Percentiles rank a stretch among this genome's conserved stretches.
Conservation (phyloP, 2,329 filamentous ascomycete genomes). For the Phoma sp. region DNA sequence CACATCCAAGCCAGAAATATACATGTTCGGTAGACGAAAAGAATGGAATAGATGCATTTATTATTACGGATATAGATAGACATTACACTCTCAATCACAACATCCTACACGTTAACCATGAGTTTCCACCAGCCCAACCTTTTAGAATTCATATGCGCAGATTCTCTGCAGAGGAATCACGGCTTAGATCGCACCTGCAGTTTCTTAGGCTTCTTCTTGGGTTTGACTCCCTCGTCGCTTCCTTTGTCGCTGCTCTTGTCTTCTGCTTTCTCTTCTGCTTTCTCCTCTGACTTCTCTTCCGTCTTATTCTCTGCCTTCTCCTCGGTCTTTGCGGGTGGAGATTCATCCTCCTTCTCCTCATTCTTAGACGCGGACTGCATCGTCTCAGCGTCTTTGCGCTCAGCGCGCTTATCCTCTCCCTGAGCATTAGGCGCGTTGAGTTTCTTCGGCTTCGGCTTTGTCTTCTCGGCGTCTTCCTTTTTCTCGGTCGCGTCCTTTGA, state of each 20-base stretch:
- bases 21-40: too few relatives aligned
- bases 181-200: slow-evolving; percentile 37
- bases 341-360: slow-evolving; percentile 3
- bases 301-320: slow-evolving; percentile 1
- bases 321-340: slow-evolving; percentile 13
- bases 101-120: too few relatives aligned
- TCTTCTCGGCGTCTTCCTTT: neutral
- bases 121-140: neutral
- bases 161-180: neutral
- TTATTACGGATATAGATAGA: too few relatives aligned
- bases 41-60: too few relatives aligned
- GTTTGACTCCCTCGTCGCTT: slow-evolving; percentile 21
- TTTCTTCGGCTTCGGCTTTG: slow-evolving; percentile 13
- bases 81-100: too few relatives aligned
- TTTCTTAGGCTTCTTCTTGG: slow-evolving; percentile 49
- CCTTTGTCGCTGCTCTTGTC: slow-evolving; percentile 10
- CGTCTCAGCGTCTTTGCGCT: neutral
- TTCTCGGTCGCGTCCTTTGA: neutral
- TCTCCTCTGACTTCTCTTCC: slow-evolving; percentile 4
- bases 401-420: neutral
- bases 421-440: neutral
- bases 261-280: slow-evolving; percentile 9
- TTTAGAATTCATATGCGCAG: too few relatives aligned
- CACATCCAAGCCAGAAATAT: too few relatives aligned
- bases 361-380: neutral